Conservation (phyloP, 306 rosid species). For the Boehmeria nivea region DNA sequence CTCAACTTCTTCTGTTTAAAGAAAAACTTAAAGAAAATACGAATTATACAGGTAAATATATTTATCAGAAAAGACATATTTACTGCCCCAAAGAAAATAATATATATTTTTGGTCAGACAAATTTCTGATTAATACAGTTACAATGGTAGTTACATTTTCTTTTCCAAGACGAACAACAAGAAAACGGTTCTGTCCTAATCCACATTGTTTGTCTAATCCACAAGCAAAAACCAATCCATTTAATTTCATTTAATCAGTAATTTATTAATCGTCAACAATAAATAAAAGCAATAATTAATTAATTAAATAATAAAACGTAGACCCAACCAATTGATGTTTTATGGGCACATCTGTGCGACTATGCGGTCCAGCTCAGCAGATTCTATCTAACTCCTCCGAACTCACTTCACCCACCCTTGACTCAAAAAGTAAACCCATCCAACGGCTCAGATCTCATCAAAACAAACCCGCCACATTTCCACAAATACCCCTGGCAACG, state of each 20-base stretch:
- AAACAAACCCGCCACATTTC: not conserved
- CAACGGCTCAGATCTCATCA: conserved; percentile 14
- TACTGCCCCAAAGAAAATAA: too few species aligned
- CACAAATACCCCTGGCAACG: conserved; percentile 43
- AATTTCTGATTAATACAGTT: conserved; percentile 13
- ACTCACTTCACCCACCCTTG: conserved; percentile 21
- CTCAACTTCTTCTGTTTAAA: too few species aligned
- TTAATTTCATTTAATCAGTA: not conserved
- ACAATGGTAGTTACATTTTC: conserved; percentile 30
- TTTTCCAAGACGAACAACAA: conserved; percentile 6
- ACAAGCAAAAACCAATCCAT: not conserved
- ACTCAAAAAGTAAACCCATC: conserved; percentile 27
- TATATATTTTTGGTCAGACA: not conserved
- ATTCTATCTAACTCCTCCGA: conserved; percentile 13
- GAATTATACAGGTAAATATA: too few species aligned
- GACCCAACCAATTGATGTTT: not conserved
- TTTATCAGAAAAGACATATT: too few species aligned
- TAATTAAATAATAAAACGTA: not conserved
- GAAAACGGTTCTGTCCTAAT: conserved; percentile 9
- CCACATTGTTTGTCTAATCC: not conserved
- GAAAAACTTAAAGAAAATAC: too few species aligned
- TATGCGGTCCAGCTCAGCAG: conserved; percentile 41
- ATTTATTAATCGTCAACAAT: not conserved
- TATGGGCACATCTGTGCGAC: too few species aligned
- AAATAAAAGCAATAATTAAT: not conserved